phyloP scores from a whole-genome alignment of 345 rosid genomes.

The Angophora floribunda region DNA sequence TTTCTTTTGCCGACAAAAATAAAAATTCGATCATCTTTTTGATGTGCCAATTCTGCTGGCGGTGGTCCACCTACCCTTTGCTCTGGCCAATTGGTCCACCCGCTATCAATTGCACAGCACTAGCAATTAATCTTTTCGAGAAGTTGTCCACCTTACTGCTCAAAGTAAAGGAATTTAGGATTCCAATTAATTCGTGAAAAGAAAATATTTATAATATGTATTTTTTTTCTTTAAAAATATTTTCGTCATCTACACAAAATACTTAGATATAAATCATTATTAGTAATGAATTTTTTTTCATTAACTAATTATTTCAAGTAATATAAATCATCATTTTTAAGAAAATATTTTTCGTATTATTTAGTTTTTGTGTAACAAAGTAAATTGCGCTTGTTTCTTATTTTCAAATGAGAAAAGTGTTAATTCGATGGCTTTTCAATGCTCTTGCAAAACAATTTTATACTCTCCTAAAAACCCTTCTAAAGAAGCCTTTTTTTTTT shows the following conservation, averaged over 20 bases:
- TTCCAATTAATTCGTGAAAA: not conserved
- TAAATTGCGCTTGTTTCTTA: too few species aligned
- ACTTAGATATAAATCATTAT: too few species aligned
- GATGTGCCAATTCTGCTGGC: not conserved
- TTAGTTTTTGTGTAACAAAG: too few species aligned
- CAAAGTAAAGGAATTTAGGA: not conserved
- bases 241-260: too few species aligned
- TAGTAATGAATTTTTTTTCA: too few species aligned
- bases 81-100: not conserved
- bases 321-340: fast-evolving
- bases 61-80: not conserved
- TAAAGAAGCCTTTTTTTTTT: too few species aligned
- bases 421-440: not conserved
- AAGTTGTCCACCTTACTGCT: not conserved
- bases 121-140: not conserved
- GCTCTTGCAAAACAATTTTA: not conserved
- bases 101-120: not conserved
- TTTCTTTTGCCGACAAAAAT: too few species aligned
- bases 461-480: not conserved
- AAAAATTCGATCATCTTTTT: not conserved
- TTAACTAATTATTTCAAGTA: too few species aligned
- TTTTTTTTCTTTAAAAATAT: too few species aligned
- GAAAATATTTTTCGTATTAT: not conserved
- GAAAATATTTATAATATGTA: too few species aligned
- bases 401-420: not conserved